Percentiles rank a stretch among this genome's conserved stretches.
Conservation (phyloP, 192 early-diverging fungal genomes). For the Entomortierella chlamydospora region DNA sequence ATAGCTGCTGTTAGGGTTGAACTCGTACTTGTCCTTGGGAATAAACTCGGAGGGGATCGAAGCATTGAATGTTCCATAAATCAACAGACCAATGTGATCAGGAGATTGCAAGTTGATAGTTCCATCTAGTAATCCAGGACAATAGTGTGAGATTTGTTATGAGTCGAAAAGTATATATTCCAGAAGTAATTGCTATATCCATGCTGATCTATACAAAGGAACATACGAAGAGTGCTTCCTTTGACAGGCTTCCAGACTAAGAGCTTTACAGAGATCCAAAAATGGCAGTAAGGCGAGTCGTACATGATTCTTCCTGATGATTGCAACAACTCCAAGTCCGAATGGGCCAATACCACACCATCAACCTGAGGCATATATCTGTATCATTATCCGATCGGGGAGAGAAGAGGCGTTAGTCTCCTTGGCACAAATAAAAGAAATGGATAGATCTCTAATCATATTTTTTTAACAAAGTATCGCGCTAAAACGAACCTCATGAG, state of each 20-base stretch:
- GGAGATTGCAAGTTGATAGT: conserved; percentile 93
- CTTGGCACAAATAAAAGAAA: background rate
- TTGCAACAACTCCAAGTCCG: conserved; percentile 69
- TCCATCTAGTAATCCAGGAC: conserved; percentile 71
- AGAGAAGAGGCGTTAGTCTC: background rate
- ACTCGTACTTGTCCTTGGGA: conserved; percentile 75
- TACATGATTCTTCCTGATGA: conserved; percentile 75
- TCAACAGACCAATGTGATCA: conserved; percentile 93
- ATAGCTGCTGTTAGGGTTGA: conserved; percentile 61
- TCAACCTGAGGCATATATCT: conserved; percentile 89
- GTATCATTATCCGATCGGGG: background rate
- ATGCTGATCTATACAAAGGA: background rate
- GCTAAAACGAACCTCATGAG: conserved; percentile 70
- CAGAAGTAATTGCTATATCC: background rate
- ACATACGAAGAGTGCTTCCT: conserved; percentile 69
- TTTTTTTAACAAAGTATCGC: too few relatives aligned
- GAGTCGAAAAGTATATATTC: background rate
- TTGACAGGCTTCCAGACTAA: conserved; percentile 83
- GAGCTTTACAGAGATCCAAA: conserved; percentile 76
- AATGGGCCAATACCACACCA: conserved; percentile 87
- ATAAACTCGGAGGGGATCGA: conserved; percentile 90
- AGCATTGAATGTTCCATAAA: conserved; percentile 96
- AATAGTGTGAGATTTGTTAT: too few relatives aligned
- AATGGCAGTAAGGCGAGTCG: conserved; percentile 88
- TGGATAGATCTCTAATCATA: too few relatives aligned